A percentile compares a stretch with the other conserved stretches of the same genome.
Conservation (phyloP, 163 green algal species). For the Scenedesmus sp. region DNA sequence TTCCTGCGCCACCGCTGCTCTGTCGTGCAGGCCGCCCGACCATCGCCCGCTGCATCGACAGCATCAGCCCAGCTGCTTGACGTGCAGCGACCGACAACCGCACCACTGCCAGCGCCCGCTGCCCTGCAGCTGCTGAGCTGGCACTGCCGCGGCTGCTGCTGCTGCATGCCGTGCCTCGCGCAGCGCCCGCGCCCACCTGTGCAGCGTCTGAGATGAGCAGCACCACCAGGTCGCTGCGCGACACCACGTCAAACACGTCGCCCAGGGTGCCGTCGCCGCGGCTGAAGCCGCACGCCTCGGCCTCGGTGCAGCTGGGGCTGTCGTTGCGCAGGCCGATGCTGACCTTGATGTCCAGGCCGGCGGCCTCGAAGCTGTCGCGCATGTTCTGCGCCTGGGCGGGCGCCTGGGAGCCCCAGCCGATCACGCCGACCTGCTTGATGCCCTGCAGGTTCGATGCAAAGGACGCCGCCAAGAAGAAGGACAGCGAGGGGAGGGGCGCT, state of each 20-base stretch:
- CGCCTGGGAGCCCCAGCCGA: conserved; percentile 98
- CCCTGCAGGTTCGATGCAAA: conserved; percentile 72
- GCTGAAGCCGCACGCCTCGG: conserved; percentile 92
- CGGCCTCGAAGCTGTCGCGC: conserved; percentile 89
- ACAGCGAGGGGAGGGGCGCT: neutral
- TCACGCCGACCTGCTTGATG: conserved; percentile 95
- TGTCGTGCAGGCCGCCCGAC: no score
- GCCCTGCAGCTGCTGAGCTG: no score
- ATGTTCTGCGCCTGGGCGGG: conserved; percentile 99
- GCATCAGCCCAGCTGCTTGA: no score
- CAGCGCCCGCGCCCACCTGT: conserved; percentile 71
- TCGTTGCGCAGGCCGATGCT: conserved; percentile 92
- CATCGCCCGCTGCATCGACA: no score
- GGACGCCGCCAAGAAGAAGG: neutral
- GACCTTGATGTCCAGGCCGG: conserved; percentile 92
- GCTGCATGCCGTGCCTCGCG: neutral
- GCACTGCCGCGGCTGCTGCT: no score
- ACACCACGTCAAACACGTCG: conserved; percentile 96
- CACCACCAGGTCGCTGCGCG: conserved; percentile 93
- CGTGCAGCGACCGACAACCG: no score
- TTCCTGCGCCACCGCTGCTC: no score
- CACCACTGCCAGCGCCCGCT: no score
- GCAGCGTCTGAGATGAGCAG: conserved; percentile 97
- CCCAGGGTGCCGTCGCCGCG: conserved; percentile 95
- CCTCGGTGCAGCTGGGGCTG: conserved; percentile 89